Evolutionary conservation across 1,284 basidiomycete genomes (phyloP), one percentile per base, ranked within the genome.

Genomic region (Lentinula novae-zelandiae): DNA sequence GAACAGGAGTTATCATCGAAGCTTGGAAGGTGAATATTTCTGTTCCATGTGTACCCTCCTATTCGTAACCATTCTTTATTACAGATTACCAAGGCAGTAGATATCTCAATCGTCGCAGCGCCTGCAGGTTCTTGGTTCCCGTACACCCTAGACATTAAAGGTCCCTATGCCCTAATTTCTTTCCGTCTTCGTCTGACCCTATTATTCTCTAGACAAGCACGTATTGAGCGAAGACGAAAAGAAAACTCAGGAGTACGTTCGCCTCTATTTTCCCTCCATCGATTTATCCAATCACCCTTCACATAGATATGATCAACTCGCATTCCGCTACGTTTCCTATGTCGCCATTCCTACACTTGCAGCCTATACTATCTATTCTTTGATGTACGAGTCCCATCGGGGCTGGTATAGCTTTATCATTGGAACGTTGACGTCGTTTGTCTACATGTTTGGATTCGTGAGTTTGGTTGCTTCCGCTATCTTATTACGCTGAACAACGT

Each of bases 381-480:
- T 95, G 49, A 66, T 95, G n/a, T 95, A 95, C 71, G 84, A 93
- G 68, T 89, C 89, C 0, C 96, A 98, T 74, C 83, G 87, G 66
- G 91, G 93, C 55, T 98, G 95, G 95, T 98, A 97, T 76, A 93
- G 90, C 67, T 99, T 97, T 75, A 81, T 93, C 63, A 94, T 98
- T 61, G 88, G 92, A 40, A 93, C 92, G 3, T 78, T 93, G 57
- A 91, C 91, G 34, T 92, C 89, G 40, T 96, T 93, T 73, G 92
- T 96, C 42, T 95, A 95, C 70, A 95, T 95, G 86, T 98, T 98
- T 73, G 96, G 96, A 65, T 98, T 98, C 74, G 95, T 96, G 68
- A 77, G 89, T 83, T 52, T 36, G 13, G 10, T 15, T 60, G 60
- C 61, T 40, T 40, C 49, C 58, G 44, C 58, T 53, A 57, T 59